These are phyloP conservation scores for Heterobasidion annosum DNA, from an alignment of 1,284 basidiomycete species.

Conservation along the genomic window DNA sequence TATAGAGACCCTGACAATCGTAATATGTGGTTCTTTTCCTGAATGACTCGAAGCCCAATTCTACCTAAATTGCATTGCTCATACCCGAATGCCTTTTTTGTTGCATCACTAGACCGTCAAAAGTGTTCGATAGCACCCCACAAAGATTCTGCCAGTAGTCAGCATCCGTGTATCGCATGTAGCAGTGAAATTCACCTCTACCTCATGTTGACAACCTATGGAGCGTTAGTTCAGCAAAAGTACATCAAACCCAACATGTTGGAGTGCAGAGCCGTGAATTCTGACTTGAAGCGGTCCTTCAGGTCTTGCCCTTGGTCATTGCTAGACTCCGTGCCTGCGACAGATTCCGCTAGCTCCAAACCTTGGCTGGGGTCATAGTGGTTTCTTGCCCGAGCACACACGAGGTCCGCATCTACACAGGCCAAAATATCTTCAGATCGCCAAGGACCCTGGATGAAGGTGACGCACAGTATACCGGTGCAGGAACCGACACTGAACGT, in stretches of 20 bases:
- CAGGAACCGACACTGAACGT: slow-evolving; percentile 76
- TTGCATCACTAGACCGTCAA: too few relatives aligned
- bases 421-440: slow-evolving; percentile 3
- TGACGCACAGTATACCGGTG: slow-evolving; percentile 70
- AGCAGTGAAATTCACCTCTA: too few relatives aligned
- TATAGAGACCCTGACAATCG: too few relatives aligned
- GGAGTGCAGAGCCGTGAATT: slow-evolving; percentile 47
- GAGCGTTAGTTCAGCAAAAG: slow-evolving; percentile 33
- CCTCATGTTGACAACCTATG: too few relatives aligned
- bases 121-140: too few relatives aligned
- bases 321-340: slow-evolving; percentile 37
- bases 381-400: slow-evolving; percentile 73
- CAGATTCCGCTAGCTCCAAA: slow-evolving; percentile 43
- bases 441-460: neutral
- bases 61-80: too few relatives aligned
- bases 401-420: slow-evolving; percentile 66
- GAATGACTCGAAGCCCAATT: too few relatives aligned
- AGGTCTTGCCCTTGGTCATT: slow-evolving; percentile 29
- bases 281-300: slow-evolving; percentile 43
- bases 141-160: too few relatives aligned
- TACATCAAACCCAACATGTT: slow-evolving; percentile 54
- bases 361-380: slow-evolving; percentile 61
- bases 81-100: too few relatives aligned
- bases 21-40: too few relatives aligned
- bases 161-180: too few relatives aligned